Evolutionary conservation across 306 rosid genomes (phyloP).

Genomic region (Cicer pinnatifidum): DNA sequence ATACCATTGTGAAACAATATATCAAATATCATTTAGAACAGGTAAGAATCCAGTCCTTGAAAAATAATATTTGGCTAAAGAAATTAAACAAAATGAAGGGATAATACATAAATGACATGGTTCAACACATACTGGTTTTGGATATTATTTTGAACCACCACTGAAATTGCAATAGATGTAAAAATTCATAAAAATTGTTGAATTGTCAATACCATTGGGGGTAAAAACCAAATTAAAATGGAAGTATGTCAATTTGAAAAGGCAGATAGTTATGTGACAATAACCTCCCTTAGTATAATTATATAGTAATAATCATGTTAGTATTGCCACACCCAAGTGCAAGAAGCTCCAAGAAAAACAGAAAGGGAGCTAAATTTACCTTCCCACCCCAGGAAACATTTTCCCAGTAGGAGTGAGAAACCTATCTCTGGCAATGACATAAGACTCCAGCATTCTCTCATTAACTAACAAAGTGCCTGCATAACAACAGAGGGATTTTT

Average conservation of each 20-base stretch:
- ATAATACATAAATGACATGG: background rate
- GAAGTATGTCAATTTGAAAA: constrained; percentile 24
- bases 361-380: constrained; percentile 54
- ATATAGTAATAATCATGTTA: constrained; percentile 15
- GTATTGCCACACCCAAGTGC: constrained; percentile 11
- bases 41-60: constrained; percentile 12
- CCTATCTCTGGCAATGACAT: constrained; percentile 96
- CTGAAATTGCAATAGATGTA: constrained; percentile 26
- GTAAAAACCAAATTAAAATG: background rate
- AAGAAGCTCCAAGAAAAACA: constrained; percentile 27
- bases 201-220: background rate
- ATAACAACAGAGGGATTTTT: constrained; percentile 28
- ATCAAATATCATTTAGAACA: constrained; percentile 16
- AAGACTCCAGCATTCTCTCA: constrained; percentile 97
- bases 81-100: constrained; percentile 8
- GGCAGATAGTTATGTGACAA: constrained; percentile 8
- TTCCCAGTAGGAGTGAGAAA: constrained; percentile 80
- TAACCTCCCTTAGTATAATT: constrained; percentile 1
- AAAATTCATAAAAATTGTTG: background rate
- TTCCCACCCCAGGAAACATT: constrained; percentile 90
- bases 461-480: constrained; percentile 86
- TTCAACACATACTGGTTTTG: background rate
- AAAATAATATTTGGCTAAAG: constrained; percentile 28
- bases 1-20: constrained; percentile 2
- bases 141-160: constrained; percentile 20